Conservation (phyloP, 345 rosid genomes). For the Kernera saxatilis region DNA sequence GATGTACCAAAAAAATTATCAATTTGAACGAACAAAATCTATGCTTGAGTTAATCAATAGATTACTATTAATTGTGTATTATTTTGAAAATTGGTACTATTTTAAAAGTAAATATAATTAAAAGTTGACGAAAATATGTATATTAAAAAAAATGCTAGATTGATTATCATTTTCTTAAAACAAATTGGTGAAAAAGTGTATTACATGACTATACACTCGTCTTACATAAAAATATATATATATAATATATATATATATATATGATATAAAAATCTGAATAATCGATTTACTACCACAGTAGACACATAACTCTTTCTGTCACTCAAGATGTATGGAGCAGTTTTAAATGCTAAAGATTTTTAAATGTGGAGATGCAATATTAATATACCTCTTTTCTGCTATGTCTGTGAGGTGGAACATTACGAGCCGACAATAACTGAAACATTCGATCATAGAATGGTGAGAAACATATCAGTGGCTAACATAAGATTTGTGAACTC, state of each 20-base stretch:
- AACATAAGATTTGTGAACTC: conserved; percentile 2
- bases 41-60: not conserved
- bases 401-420: conserved; percentile 8
- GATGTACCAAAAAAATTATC: not conserved
- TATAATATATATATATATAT: no score
- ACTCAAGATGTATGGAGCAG: not conserved
- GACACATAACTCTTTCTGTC: not conserved
- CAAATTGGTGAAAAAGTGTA: not conserved
- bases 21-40: not conserved
- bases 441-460: conserved; percentile 1
- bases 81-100: not conserved
- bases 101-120: not conserved
- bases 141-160: not conserved
- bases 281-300: not conserved
- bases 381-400: not conserved
- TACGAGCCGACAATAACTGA: conserved; percentile 4
- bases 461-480: not conserved
- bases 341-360: not conserved
- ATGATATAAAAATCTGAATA: not conserved
- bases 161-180: not conserved
- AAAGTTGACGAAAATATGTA: not conserved
- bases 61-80: not conserved
- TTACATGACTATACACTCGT: not conserved
- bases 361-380: not conserved
- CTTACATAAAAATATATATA: not conserved